These are phyloP conservation scores for Plasmopara viticola DNA, from an alignment of 352 stramenopile species.

Conservation along the genomic window DNA sequence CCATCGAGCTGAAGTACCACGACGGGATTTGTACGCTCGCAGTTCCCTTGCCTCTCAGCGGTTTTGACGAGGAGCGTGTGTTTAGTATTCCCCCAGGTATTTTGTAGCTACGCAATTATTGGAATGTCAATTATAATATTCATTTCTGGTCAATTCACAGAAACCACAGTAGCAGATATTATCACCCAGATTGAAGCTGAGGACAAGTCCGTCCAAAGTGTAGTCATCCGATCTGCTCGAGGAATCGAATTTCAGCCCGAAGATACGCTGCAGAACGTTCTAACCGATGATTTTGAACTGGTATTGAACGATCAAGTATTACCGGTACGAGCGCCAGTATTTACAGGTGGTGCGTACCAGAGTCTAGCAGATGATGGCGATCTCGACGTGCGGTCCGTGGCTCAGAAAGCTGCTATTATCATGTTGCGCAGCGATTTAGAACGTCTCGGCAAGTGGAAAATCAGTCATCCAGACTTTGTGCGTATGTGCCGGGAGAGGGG, in stretches of 20 bases:
- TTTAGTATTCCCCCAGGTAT: conserved; percentile 67
- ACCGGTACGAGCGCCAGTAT: conserved; percentile 62
- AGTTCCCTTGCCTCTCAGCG: conserved; percentile 67
- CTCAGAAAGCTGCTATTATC: conserved; percentile 77
- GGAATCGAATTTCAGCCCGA: conserved; percentile 53
- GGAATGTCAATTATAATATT: not conserved
- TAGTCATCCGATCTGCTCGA: conserved; percentile 55
- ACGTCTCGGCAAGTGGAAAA: conserved; percentile 72
- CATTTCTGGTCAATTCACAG: conserved; percentile 15
- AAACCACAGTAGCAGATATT: conserved; percentile 69
- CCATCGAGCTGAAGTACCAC: conserved; percentile 77
- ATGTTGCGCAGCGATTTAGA: conserved; percentile 65
- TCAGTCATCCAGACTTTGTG: conserved; percentile 63
- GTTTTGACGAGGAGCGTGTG: conserved; percentile 72
- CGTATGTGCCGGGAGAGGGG: conserved; percentile 61
- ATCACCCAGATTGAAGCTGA: conserved; percentile 71
- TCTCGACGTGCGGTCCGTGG: conserved; percentile 71
- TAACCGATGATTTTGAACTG: conserved; percentile 80
- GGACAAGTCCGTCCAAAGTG: conserved; percentile 61
- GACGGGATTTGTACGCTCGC: conserved; percentile 69
- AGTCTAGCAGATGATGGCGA: conserved; percentile 67
- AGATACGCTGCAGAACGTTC: conserved; percentile 57
- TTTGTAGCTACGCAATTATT: not conserved
- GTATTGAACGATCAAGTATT: conserved; percentile 75
- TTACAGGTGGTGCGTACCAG: conserved; percentile 64